Evolutionary conservation across 1,284 basidiomycete genomes (phyloP).

Genomic region (Cerrena zonata): DNA sequence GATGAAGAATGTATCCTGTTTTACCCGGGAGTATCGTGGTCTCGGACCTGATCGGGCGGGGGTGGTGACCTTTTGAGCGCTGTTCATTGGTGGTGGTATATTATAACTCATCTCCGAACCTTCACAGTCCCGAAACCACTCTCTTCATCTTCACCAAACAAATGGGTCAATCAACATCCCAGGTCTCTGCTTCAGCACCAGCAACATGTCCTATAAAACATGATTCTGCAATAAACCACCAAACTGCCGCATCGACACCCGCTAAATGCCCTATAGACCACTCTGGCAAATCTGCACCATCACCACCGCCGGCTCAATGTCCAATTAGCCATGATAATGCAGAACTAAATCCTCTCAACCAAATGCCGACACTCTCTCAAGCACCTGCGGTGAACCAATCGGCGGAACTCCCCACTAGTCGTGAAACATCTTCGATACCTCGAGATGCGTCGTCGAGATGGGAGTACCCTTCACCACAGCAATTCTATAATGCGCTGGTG

Average conservation of each 20-base stretch:
- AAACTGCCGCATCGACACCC: constrained; percentile 17
- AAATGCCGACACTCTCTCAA: constrained; percentile 83
- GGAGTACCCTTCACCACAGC: constrained; percentile 98
- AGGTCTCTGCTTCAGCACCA: constrained; percentile 9
- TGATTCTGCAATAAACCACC: constrained; percentile 15
- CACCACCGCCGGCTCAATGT: constrained; percentile 31
- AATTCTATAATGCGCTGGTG: constrained; percentile 96
- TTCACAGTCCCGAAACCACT: background rate
- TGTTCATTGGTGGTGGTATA: too few species aligned
- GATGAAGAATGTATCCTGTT: too few species aligned
- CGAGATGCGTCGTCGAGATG: constrained; percentile 61
- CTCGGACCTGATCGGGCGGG: too few species aligned
- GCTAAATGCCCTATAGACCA: constrained; percentile 46
- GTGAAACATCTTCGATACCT: constrained; percentile 82
- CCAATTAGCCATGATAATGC: constrained; percentile 42
- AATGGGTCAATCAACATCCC: constrained; percentile 25
- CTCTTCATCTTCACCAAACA: background rate
- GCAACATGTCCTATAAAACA: constrained; percentile 9
- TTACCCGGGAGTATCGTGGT: too few species aligned
- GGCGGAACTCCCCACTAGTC: constrained; percentile 64
- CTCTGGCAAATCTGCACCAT: constrained; percentile 15
- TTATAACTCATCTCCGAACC: background rate
- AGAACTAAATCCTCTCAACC: constrained; percentile 75
- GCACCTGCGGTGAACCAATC: constrained; percentile 54
- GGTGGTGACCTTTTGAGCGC: too few species aligned